Percentiles rank a stretch among this genome's conserved stretches.
phyloP scores from a whole-genome alignment of 805 yeast species.

The Metschnikowia drakensbergensis region DNA sequence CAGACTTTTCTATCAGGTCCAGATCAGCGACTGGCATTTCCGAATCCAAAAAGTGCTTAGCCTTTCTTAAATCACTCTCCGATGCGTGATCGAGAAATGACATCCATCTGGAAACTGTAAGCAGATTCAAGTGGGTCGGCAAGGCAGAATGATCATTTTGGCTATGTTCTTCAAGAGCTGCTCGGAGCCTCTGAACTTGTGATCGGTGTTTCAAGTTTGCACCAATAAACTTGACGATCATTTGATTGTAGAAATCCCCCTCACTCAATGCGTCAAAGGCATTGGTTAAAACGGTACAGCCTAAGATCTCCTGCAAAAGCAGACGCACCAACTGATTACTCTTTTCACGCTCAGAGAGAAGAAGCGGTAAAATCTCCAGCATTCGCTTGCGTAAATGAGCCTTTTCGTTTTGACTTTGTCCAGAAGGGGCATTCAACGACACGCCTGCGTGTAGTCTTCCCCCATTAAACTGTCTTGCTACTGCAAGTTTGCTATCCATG shows the following conservation, averaged over 20 bases:
- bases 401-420: conserved; percentile 37
- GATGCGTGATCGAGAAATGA: conserved; percentile 2
- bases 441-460: conserved; percentile 60
- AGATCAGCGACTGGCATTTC: neutral
- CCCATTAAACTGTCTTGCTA: conserved; percentile 43
- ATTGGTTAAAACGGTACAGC: conserved; percentile 45
- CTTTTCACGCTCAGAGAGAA: conserved; percentile 47
- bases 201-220: conserved; percentile 65
- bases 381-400: conserved; percentile 46
- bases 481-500: conserved; percentile 36
- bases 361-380: conserved; percentile 41
- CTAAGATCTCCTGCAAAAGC: conserved; percentile 59
- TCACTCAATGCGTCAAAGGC: conserved; percentile 59
- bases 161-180: conserved; percentile 62
- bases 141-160: conserved; percentile 1
- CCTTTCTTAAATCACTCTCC: neutral
- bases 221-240: conserved; percentile 56
- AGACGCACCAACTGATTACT: conserved; percentile 45
- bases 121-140: neutral
- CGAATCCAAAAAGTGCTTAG: neutral
- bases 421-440: conserved; percentile 32
- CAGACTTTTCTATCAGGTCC: neutral
- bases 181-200: conserved; percentile 69
- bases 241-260: conserved; percentile 73
- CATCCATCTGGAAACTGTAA: conserved; percentile 2